Conservation (phyloP, 208 protist genomes). For the Entamoeba invadens region DNA sequence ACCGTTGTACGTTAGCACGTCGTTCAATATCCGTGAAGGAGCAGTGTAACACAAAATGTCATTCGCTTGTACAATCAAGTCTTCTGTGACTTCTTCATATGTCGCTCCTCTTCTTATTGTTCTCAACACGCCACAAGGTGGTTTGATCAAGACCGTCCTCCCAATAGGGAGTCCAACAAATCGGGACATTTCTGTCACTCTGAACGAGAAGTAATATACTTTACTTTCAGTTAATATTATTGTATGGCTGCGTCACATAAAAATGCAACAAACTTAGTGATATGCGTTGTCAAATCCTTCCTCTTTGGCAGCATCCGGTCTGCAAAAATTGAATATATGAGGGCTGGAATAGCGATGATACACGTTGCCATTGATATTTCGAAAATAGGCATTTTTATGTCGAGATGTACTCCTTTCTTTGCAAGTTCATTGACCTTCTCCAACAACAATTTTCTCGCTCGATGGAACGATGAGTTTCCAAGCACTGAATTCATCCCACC, state of each 20-base stretch:
- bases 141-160: not conserved
- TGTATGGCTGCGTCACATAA: too few relatives aligned
- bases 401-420: not conserved
- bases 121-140: not conserved
- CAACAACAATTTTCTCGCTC: not conserved
- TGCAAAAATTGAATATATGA: not conserved
- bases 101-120: not conserved
- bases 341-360: not conserved
- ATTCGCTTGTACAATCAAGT: not conserved
- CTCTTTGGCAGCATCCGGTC: not conserved
- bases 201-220: not conserved
- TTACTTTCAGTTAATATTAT: too few relatives aligned
- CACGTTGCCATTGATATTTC: not conserved
- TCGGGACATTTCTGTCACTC: not conserved
- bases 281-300: not conserved
- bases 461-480: not conserved
- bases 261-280: too few relatives aligned
- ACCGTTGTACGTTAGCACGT: not conserved
- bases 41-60: not conserved
- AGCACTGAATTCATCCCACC: not conserved
- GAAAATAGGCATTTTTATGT: not conserved
- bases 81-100: not conserved
- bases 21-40: not conserved
- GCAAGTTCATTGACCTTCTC: not conserved
- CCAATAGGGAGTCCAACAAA: not conserved